phyloP scores from a whole-genome alignment of 2,329 filamentous ascomycete genomes.

The Cladosporium sp. region DNA sequence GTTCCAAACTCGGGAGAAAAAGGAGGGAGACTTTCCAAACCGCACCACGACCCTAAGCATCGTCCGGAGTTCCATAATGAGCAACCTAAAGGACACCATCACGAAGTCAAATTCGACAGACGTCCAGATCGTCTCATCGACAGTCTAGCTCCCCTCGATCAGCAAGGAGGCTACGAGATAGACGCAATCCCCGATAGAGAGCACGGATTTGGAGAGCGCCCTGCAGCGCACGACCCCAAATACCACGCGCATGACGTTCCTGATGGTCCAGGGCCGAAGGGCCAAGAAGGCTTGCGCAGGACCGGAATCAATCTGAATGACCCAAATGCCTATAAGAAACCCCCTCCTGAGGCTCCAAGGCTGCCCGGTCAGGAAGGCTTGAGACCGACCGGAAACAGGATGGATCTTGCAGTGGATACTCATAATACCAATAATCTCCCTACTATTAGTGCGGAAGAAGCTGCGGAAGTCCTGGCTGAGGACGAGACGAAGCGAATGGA shows the following conservation, averaged over 20 bases:
- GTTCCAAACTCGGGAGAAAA: not conserved
- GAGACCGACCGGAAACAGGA: not conserved
- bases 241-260: not conserved
- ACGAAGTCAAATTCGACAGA: not conserved
- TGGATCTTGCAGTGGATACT: not conserved
- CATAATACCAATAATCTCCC: not conserved
- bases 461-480: too few species aligned
- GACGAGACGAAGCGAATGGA: too few species aligned
- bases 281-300: not conserved
- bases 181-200: not conserved
- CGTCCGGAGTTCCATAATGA: not conserved
- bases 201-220: not conserved
- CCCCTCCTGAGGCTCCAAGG: too few species aligned
- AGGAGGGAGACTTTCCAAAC: not conserved
- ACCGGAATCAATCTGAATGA: not conserved
- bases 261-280: not conserved
- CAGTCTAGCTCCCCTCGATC: not conserved
- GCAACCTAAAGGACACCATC: not conserved
- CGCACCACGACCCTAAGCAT: not conserved
- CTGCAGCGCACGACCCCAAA: not conserved
- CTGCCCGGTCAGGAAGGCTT: too few species aligned
- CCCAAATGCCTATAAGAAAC: too few species aligned
- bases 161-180: not conserved
- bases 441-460: not conserved
- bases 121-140: not conserved